A percentile compares a stretch with the other conserved stretches of the same genome.
Conservation (phyloP, 2,329 filamentous ascomycete species). For the Colletotrichum cordylinicola region DNA sequence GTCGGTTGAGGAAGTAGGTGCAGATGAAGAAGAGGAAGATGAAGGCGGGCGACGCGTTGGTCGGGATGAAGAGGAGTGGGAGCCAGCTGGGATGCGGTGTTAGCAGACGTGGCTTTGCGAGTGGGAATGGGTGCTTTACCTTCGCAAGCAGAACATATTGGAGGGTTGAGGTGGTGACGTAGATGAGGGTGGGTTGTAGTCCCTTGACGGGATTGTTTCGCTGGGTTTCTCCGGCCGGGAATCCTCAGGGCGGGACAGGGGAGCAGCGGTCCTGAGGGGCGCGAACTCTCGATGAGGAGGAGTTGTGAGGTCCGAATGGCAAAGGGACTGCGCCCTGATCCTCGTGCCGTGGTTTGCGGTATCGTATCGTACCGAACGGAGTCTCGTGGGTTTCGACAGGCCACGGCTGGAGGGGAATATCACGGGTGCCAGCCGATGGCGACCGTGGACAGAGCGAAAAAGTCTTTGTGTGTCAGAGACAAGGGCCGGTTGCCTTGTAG, state of each 20-base stretch:
- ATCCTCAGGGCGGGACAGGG: not conserved
- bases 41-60: slow-evolving; percentile 84
- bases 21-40: slow-evolving; percentile 89
- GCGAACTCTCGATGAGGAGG: not conserved
- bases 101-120: slow-evolving; percentile 6
- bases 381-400: not conserved
- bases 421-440: not conserved
- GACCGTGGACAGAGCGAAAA: not conserved
- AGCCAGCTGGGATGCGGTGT: slow-evolving; percentile 67
- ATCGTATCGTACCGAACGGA: not conserved
- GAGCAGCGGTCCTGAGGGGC: not conserved
- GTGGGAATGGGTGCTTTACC: slow-evolving; percentile 41
- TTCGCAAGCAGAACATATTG: slow-evolving; percentile 67
- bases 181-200: not conserved
- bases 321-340: not conserved
- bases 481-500: not conserved
- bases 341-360: not conserved
- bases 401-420: not conserved
- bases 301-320: not conserved
- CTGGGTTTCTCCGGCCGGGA: not conserved
- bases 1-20: slow-evolving; percentile 95
- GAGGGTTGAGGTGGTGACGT: not conserved
- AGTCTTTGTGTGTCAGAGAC: not conserved
- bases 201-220: not conserved
- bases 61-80: slow-evolving; percentile 86